phyloP scores from a whole-genome alignment of 257 asterid species.

The Jacaranda mimosifolia region DNA sequence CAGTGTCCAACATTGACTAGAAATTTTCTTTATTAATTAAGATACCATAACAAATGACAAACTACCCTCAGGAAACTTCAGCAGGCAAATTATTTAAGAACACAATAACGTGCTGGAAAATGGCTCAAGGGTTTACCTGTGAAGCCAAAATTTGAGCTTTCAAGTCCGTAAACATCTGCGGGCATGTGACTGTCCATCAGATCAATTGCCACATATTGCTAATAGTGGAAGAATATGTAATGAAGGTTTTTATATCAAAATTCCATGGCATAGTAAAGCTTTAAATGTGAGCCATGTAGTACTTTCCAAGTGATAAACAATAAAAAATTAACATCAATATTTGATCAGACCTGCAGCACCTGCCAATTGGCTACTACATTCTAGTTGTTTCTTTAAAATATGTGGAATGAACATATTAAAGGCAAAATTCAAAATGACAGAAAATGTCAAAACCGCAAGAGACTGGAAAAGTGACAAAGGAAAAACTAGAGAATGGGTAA shows the following conservation, averaged over 20 bases:
- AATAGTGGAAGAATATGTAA: slow-evolving; percentile 15
- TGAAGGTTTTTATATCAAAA: background rate
- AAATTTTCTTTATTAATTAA: background rate
- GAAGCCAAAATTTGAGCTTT: slow-evolving; percentile 89
- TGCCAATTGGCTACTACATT: background rate
- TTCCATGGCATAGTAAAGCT: slow-evolving; percentile 7
- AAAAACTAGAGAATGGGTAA: slow-evolving; percentile 15
- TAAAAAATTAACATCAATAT: slow-evolving; percentile 6
- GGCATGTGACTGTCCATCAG: slow-evolving; percentile 29
- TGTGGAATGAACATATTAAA: background rate
- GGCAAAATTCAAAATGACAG: background rate
- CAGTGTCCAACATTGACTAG: background rate
- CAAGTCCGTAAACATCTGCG: slow-evolving; percentile 90
- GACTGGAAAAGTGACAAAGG: background rate
- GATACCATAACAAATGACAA: background rate
- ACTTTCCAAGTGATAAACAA: background rate
- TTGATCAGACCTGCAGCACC: slow-evolving; percentile 34
- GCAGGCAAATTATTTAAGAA: slow-evolving; percentile 24
- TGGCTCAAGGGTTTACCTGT: slow-evolving; percentile 61
- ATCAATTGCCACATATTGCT: slow-evolving; percentile 25
- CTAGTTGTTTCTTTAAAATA: background rate
- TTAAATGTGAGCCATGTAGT: slow-evolving; percentile 11
- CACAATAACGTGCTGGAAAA: background rate
- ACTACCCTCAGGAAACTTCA: background rate
- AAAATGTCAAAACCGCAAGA: slow-evolving; percentile 23